A percentile compares a stretch with the other conserved stretches of the same genome.
phyloP scores from a whole-genome alignment of 2,329 filamentous ascomycete species.

The Microsporum canis region DNA sequence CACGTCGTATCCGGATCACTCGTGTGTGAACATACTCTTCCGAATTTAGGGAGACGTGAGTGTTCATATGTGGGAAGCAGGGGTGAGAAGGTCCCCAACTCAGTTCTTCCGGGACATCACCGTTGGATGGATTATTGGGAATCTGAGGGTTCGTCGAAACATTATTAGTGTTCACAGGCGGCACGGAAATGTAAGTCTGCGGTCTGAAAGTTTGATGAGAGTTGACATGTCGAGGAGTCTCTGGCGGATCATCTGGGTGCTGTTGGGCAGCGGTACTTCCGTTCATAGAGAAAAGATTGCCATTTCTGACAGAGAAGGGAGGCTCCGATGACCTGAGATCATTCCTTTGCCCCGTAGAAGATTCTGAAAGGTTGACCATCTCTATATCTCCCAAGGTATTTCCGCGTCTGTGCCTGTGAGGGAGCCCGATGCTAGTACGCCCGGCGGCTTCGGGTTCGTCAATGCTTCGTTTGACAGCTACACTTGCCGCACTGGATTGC shows the following conservation, averaged over 20 bases:
- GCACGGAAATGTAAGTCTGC: constrained; percentile 30
- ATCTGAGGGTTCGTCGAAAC: constrained; percentile 12
- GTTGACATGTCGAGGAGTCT: constrained; percentile 28
- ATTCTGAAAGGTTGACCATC: constrained; percentile 19
- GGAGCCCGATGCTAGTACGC: constrained; percentile 44
- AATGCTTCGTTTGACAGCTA: constrained; percentile 39
- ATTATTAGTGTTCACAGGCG: constrained; percentile 14
- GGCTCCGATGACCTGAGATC: constrained; percentile 22
- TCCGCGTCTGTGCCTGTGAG: constrained; percentile 32
- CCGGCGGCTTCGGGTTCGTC: constrained; percentile 35
- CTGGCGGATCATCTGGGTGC: constrained; percentile 14
- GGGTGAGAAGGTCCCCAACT: constrained; percentile 91
- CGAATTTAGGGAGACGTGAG: constrained; percentile 71
- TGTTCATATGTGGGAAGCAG: constrained; percentile 86
- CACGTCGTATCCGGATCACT: constrained; percentile 80
- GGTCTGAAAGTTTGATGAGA: constrained; percentile 33
- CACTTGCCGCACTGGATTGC: constrained; percentile 36
- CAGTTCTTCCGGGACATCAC: constrained; percentile 49
- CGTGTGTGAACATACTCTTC: constrained; percentile 65
- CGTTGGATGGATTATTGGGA: constrained; percentile 21
- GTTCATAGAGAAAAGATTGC: constrained; percentile 1
- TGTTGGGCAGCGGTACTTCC: not conserved
- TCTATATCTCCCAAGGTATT: constrained; percentile 17
- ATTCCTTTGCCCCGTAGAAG: constrained; percentile 12
- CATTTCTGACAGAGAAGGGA: constrained; percentile 1